Evolutionary conservation across 2,329 filamentous ascomycete genomes (phyloP), one percentile per base, ranked within the genome.

Genomic region (Phoma sp.): DNA sequence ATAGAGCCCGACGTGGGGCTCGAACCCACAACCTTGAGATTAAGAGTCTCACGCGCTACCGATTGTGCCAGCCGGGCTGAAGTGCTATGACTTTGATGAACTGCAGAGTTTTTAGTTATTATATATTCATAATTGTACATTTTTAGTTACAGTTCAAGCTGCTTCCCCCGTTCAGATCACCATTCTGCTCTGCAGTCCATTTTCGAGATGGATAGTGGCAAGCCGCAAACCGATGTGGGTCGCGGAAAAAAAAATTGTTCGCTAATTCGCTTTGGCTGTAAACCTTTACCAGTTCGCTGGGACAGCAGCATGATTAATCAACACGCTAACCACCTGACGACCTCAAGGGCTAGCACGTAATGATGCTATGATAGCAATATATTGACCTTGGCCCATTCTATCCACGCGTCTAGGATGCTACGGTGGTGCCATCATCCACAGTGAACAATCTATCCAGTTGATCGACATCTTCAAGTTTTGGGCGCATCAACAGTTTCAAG

Each of bases 41-140:
- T 57, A 57, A 57, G 54, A 57, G 49, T 57, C 49, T 57, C 54
- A 57, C 49, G 54, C 54, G 49, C 54, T 57, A 57, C 48, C 44
- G 54, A 57, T 52, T 57, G 48, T 57, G 53, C 48, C 53, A 57
- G 48, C 53, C 53, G 49, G 49, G 54, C 54, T 39, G n/a, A 21
- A 21, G 8, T 10, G 17, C n/a, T 33, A n/a, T 1, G 4, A 5
- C n/a, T 35, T 35, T 35, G 32, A 17, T 35, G 32, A 8, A 31
- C 4, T 31, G 8, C 29, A 6, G 13, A 15, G 6, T 1, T 17
- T 17, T 17, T 15, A 36, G 4, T 15, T 36, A 36, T 8, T 6
- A 21, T 15, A 19, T 19, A 10, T 25, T 25, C 39, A 4, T 17
- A 2, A 36, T 17, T 17, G 10, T 24, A 2, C 1, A 1, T 2